phyloP scores from a whole-genome alignment of 768 basidiomycete species.

The Sistotremastrum niveocremeum region DNA sequence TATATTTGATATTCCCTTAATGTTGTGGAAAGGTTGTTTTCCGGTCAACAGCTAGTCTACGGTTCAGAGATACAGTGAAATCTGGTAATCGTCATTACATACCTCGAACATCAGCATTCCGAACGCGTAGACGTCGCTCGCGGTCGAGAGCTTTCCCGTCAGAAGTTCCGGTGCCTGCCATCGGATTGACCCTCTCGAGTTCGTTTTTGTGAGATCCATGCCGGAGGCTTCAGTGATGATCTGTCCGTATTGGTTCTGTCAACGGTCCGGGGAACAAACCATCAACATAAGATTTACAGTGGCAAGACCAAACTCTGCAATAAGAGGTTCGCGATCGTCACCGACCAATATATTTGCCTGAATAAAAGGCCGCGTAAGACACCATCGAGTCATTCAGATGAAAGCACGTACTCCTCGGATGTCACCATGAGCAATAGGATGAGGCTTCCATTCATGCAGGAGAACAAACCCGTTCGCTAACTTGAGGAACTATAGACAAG shows the following conservation, averaged over 20 bases:
- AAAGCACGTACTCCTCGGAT: slow-evolving; percentile 30
- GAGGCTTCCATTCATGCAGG: slow-evolving; percentile 33
- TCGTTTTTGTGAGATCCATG: no score
- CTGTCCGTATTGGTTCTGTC: no score
- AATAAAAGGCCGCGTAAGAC: not conserved
- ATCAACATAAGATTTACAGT: no score
- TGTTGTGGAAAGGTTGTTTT: not conserved
- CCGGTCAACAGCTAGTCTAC: not conserved
- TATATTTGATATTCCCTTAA: not conserved
- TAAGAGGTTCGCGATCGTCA: slow-evolving; percentile 28
- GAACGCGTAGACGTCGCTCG: slow-evolving; percentile 3
- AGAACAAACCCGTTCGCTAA: slow-evolving; percentile 34
- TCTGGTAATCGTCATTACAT: not conserved
- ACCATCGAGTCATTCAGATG: not conserved
- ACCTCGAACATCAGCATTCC: slow-evolving; percentile 2
- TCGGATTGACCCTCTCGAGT: no score
- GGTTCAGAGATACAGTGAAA: not conserved
- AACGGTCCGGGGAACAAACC: no score
- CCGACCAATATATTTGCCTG: slow-evolving; percentile 39
- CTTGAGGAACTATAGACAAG: slow-evolving; percentile 25
- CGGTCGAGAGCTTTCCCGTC: not conserved
- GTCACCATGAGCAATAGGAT: slow-evolving; percentile 39
- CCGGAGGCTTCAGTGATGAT: no score
- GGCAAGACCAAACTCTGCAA: slow-evolving; percentile 41
- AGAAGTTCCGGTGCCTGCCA: not conserved